Evolutionary conservation across 2,329 filamentous ascomycete species (phyloP), one percentile per base, ranked within the genome.

Genomic region (Pseudocercospora ulei): DNA sequence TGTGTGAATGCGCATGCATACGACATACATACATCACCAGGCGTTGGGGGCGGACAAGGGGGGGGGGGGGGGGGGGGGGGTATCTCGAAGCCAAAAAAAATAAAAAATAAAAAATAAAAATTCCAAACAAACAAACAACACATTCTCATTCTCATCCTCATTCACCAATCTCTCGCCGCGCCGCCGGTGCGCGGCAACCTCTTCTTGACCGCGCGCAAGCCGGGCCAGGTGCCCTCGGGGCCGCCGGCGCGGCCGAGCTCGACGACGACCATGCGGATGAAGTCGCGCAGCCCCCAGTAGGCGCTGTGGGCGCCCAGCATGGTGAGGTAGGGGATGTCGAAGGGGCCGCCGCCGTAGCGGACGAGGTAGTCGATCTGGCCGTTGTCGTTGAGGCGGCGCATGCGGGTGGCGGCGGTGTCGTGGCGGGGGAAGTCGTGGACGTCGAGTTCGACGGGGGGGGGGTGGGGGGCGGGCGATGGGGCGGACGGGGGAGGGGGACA

Each of bases 231-330:
- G 9, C 72, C 70, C 7, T 72, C 67, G 50, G 73, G 76, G 0
- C 88, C 87, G 3, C 76, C 72, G 50, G 70, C 70, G 47, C 88
- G 69, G 2, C 87, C 87, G 51, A 92, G 78, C 63, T 98, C 90
- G 19, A 88, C 69, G 27, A 92, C 92, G 34, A 96, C 64, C 68
- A 96, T 79, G 28, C 87, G 69, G n/a, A 93, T 78, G 59, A 98
- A 87, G 58, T 96, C 90, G 17, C 69, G 74, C 53, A 82, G 78
- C 2, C 76, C 72, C 90, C 90, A 98, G 61, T 98, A 98, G 58
- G 82, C 88, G 39, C 83, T 86, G 62, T 98, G 90, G 5, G 90
- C 90, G 41, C 85, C 83, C 38, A 98, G 65, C 90, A 98, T 98
- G 51, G 93, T 95, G 22, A 96, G 64, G 58, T 98, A 98, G 62